phyloP scores from a whole-genome alignment of 1,139 yeast genomes.

The Yamadazyma oceani region DNA sequence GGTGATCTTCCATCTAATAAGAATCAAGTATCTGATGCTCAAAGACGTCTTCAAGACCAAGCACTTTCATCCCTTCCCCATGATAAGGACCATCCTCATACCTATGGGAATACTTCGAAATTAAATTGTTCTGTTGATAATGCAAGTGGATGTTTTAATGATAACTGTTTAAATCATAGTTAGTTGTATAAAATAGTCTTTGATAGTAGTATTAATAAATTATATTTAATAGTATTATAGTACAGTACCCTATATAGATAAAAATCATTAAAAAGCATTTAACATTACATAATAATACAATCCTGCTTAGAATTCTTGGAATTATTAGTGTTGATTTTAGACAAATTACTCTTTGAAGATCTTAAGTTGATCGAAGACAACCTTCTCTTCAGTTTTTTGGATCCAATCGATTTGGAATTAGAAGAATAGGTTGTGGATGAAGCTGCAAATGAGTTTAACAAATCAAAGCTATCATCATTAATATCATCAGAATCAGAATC shows the following conservation, averaged over 20 bases:
- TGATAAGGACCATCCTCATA: not conserved
- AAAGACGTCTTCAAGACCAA: not conserved
- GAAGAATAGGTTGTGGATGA: not conserved
- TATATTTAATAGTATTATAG: no score
- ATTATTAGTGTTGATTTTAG: conserved; percentile 4
- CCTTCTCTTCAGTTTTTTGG: conserved; percentile 9
- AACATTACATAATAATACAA: conserved; percentile 12
- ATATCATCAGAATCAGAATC: conserved; percentile 4
- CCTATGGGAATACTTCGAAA: conserved; percentile 34
- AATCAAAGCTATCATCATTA: conserved; percentile 16
- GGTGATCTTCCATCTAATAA: conserved; percentile 3
- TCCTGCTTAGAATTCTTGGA: conserved; percentile 11
- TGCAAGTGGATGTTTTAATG: conserved; percentile 37
- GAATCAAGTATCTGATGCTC: conserved; percentile 8
- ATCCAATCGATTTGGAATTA: conserved; percentile 1
- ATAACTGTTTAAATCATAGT: conserved; percentile 23
- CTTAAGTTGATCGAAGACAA: conserved; percentile 7
- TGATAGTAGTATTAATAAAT: no score
- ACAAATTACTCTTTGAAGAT: conserved; percentile 4
- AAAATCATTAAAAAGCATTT: not conserved
- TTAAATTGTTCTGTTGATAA: conserved; percentile 36
- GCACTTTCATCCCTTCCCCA: not conserved
- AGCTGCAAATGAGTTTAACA: conserved; percentile 13
- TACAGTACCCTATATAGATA: no score
- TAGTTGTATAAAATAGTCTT: no score